phyloP scores from a whole-genome alignment of 2,329 filamentous ascomycete genomes.

The Hymenotorrendiella dingleyae region DNA sequence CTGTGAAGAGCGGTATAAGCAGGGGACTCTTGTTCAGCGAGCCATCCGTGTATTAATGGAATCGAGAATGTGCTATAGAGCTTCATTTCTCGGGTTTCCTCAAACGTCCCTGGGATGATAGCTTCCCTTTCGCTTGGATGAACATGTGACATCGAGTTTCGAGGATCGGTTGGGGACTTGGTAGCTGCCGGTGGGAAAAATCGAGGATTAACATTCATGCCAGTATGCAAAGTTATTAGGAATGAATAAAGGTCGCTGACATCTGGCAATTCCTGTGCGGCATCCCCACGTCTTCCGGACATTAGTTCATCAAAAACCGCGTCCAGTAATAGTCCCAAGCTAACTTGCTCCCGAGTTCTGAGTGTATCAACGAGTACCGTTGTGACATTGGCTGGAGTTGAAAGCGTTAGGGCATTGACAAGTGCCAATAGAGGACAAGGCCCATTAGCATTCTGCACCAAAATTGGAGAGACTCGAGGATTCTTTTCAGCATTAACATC shows the following conservation, averaged over 20 bases:
- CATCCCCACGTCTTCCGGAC: conserved; percentile 61
- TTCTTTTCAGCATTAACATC: conserved; percentile 56
- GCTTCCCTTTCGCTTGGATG: conserved; percentile 45
- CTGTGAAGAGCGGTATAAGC: conserved; percentile 66
- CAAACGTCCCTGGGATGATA: conserved; percentile 66
- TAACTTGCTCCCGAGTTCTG: conserved; percentile 77
- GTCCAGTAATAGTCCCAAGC: conserved; percentile 76
- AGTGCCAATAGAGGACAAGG: conserved; percentile 89
- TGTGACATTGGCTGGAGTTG: conserved; percentile 60
- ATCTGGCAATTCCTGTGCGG: conserved; percentile 65
- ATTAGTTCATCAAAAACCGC: conserved; percentile 92
- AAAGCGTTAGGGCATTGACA: conserved; percentile 85
- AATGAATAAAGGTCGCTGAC: conserved; percentile 85
- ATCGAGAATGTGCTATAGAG: conserved; percentile 86
- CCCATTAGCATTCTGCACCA: conserved; percentile 90
- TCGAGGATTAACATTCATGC: conserved; percentile 96
- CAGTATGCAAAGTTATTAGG: conserved; percentile 81
- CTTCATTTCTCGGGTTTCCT: conserved; percentile 81
- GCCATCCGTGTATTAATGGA: conserved; percentile 88
- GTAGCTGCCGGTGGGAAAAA: conserved; percentile 58
- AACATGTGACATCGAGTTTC: conserved; percentile 47
- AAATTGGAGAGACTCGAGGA: conserved; percentile 72
- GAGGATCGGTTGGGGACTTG: conserved; percentile 27
- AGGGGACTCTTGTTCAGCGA: conserved; percentile 62
- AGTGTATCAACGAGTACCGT: conserved; percentile 75